phyloP scores from a whole-genome alignment of 495 filamentous ascomycete genomes.

The Aspergillus mulundensis region DNA sequence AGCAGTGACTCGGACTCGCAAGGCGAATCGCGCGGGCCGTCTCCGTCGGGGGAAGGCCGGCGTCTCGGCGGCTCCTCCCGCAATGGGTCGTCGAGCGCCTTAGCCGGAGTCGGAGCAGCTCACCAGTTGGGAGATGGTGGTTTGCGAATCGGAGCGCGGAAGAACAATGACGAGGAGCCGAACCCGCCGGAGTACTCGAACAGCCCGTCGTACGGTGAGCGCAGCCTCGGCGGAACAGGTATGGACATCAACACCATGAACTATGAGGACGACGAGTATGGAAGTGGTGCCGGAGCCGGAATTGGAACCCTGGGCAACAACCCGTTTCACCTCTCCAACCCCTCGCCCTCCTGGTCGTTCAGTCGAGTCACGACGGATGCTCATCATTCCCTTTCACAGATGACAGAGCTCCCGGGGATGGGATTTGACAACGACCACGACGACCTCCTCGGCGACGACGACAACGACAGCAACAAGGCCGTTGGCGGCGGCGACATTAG shows the following conservation, averaged over 20 bases:
- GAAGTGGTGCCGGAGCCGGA: constrained; percentile 8
- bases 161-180: constrained; percentile 28
- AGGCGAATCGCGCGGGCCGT: constrained; percentile 45
- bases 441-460: constrained; percentile 31
- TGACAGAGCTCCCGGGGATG: constrained; percentile 25
- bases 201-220: constrained; percentile 21
- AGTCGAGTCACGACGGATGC: constrained; percentile 27
- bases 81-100: constrained; percentile 81
- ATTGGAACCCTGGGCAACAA: constrained; percentile 8
- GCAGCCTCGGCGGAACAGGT: constrained; percentile 25
- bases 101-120: constrained; percentile 69
- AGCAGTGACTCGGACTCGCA: constrained; percentile 42
- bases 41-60: constrained; percentile 73
- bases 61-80: constrained; percentile 82
- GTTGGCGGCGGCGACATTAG: constrained; percentile 41
- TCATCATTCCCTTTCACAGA: constrained; percentile 34
- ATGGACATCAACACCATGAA: constrained; percentile 19
- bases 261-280: constrained; percentile 29
- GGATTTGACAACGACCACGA: too few species aligned
- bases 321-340: constrained; percentile 22
- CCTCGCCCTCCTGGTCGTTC: constrained; percentile 36
- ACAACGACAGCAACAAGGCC: constrained; percentile 39
- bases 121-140: constrained; percentile 64
- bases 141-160: constrained; percentile 37
- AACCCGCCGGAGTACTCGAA: constrained; percentile 21